Conservation (phyloP, 139 green algal genomes). For the Chlamydomonas sp. region DNA sequence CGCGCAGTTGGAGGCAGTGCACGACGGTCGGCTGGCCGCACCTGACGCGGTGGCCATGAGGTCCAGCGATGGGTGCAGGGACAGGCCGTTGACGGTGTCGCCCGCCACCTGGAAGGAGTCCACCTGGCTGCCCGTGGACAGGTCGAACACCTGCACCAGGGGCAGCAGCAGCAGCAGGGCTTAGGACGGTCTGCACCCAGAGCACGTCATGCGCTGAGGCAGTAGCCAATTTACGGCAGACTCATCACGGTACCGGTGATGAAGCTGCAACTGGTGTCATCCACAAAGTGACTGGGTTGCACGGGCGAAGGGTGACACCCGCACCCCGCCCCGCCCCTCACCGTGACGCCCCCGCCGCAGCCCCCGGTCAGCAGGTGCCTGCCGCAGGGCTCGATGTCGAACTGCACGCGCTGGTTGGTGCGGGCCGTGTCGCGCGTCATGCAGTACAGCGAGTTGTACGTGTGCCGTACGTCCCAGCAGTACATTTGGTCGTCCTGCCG, state of each 20-base stretch:
- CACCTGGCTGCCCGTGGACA: conserved; percentile 66
- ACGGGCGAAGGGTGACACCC: background rate
- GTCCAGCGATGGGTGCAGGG: conserved; percentile 80
- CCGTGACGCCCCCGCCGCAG: conserved; percentile 44
- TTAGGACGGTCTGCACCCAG: too few relatives aligned
- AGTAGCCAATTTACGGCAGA: background rate
- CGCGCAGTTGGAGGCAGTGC: background rate
- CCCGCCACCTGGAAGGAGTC: conserved; percentile 48
- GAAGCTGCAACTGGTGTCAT: background rate
- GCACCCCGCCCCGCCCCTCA: conserved; percentile 14
- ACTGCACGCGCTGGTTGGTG: conserved; percentile 95
- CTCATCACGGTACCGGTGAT: background rate
- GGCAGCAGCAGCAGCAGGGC: background rate
- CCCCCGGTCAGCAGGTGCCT: conserved; percentile 83
- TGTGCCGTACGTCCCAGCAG: conserved; percentile 91
- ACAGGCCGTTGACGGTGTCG: conserved; percentile 86
- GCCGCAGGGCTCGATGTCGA: conserved; percentile 91
- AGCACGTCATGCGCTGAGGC: background rate
- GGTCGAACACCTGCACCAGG: conserved; percentile 76
- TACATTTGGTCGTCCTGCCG: conserved; percentile 77
- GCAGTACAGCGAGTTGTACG: conserved; percentile 71
- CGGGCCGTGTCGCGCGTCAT: conserved; percentile 59
- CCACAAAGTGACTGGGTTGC: background rate
- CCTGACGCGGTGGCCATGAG: conserved; percentile 82
- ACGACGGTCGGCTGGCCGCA: background rate